Conservation (phyloP, 345 rosid genomes). For the Dimocarpus longan region DNA sequence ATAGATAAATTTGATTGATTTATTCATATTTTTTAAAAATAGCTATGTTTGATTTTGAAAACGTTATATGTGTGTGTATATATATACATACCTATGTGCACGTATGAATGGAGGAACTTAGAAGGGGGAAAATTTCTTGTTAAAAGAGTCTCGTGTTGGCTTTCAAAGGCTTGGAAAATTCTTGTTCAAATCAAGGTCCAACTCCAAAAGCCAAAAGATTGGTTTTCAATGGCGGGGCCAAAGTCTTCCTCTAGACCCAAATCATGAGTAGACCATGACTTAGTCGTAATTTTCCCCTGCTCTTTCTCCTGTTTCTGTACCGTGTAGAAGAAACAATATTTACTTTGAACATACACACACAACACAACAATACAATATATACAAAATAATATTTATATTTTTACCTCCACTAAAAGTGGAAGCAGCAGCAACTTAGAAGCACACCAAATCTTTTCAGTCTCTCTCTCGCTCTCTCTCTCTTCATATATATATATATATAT, state of each 20-base stretch:
- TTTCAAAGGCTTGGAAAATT: constrained; percentile 27
- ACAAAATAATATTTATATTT: not conserved
- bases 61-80: too few relatives aligned
- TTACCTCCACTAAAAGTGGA: not conserved
- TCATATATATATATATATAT: too few relatives aligned
- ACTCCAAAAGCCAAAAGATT: not conserved
- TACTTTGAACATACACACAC: constrained; percentile 6
- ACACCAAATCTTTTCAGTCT: not conserved
- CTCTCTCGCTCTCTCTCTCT: too few relatives aligned
- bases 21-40: too few relatives aligned
- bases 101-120: too few relatives aligned
- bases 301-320: not conserved
- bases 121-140: too few relatives aligned
- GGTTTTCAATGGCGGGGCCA: constrained; percentile 11
- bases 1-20: too few relatives aligned
- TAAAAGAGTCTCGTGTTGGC: too few relatives aligned
- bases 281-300: not conserved
- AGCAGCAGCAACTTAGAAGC: constrained; percentile 9
- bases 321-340: constrained; percentile 14
- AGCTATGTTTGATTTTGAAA: too few relatives aligned
- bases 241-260: constrained; percentile 30
- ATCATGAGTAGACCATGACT: constrained; percentile 17
- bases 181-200: not conserved
- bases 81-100: too few relatives aligned
- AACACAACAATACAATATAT: too few relatives aligned